Conservation (phyloP, 1,284 basidiomycete species). For the Papiliotrema terrestris region DNA sequence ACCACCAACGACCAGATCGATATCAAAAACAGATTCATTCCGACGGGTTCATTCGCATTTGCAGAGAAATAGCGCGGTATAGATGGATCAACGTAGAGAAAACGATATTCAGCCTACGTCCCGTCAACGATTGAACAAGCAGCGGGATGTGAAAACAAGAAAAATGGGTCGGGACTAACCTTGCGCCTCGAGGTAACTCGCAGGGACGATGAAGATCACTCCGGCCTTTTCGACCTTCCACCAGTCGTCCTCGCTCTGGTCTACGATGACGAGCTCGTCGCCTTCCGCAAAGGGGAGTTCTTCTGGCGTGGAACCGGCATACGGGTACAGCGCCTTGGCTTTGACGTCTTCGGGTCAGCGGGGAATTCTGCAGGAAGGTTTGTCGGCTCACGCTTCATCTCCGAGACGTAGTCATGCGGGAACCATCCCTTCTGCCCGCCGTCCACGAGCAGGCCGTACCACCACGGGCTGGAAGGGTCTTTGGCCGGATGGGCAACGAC, state of each 20-base stretch:
- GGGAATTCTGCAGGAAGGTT: neutral
- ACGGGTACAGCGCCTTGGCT: constrained; percentile 76
- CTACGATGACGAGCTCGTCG: constrained; percentile 70
- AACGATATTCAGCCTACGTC: constrained; percentile 41
- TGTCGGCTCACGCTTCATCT: constrained; percentile 60
- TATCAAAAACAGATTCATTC: too few species aligned
- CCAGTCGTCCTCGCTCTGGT: constrained; percentile 78
- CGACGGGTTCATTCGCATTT: too few species aligned
- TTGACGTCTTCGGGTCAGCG: constrained; percentile 49
- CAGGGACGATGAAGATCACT: constrained; percentile 79
- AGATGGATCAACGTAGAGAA: constrained; percentile 39
- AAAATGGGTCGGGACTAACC: constrained; percentile 84
- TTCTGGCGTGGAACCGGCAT: constrained; percentile 64
- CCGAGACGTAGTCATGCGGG: constrained; percentile 83
- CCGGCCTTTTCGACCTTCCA: constrained; percentile 87
- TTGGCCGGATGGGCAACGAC: constrained; percentile 81
- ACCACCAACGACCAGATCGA: too few species aligned
- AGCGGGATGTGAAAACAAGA: too few species aligned
- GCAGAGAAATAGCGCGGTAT: too few species aligned
- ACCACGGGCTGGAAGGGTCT: constrained; percentile 68
- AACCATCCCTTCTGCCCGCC: constrained; percentile 78
- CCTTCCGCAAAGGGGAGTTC: constrained; percentile 80
- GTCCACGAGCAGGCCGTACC: constrained; percentile 74
- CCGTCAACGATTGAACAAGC: constrained; percentile 29
- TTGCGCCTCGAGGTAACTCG: constrained; percentile 77